These are phyloP conservation scores for Fusarium miscanthi DNA, from an alignment of 2,329 filamentous ascomycete genomes.

Conservation along the genomic window DNA sequence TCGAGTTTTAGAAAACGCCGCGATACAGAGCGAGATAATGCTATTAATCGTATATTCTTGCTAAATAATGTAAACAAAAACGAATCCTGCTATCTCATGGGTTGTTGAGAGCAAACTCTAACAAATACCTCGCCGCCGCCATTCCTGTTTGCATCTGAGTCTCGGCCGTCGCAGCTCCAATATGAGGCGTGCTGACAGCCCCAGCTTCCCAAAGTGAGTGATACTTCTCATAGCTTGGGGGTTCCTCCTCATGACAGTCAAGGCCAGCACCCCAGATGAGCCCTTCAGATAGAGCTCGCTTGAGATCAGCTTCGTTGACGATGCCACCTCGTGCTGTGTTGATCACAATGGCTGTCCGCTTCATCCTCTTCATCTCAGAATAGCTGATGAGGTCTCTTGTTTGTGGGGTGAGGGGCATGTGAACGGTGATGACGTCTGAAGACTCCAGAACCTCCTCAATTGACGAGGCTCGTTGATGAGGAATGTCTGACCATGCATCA, in stretches of 20 bases:
- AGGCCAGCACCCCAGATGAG: slow-evolving; percentile 54
- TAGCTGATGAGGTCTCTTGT: slow-evolving; percentile 50
- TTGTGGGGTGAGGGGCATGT: slow-evolving; percentile 51
- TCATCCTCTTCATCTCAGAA: slow-evolving; percentile 50
- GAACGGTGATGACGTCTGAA: slow-evolving; percentile 52
- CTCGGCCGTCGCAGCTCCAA: slow-evolving; percentile 57
- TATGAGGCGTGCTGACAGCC: slow-evolving; percentile 57
- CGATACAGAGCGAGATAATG: neutral
- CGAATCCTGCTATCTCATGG: neutral
- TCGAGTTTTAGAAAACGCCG: neutral
- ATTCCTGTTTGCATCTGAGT: slow-evolving; percentile 47
- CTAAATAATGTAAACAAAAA: neutral
- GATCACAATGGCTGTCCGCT: slow-evolving; percentile 53
- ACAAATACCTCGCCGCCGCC: slow-evolving; percentile 40
- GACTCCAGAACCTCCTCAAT: slow-evolving; percentile 48
- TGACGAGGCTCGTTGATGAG: slow-evolving; percentile 45
- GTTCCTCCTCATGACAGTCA: slow-evolving; percentile 55
- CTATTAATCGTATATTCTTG: neutral
- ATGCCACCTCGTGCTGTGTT: slow-evolving; percentile 56
- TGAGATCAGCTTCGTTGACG: slow-evolving; percentile 52
- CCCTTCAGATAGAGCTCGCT: slow-evolving; percentile 47
- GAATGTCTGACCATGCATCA: slow-evolving; percentile 49
- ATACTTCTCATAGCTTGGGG: slow-evolving; percentile 51
- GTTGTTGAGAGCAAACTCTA: slow-evolving; percentile 30
- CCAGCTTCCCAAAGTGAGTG: slow-evolving; percentile 49